phyloP scores from a whole-genome alignment of 257 asterid genomes.

The Coffea canephora region DNA sequence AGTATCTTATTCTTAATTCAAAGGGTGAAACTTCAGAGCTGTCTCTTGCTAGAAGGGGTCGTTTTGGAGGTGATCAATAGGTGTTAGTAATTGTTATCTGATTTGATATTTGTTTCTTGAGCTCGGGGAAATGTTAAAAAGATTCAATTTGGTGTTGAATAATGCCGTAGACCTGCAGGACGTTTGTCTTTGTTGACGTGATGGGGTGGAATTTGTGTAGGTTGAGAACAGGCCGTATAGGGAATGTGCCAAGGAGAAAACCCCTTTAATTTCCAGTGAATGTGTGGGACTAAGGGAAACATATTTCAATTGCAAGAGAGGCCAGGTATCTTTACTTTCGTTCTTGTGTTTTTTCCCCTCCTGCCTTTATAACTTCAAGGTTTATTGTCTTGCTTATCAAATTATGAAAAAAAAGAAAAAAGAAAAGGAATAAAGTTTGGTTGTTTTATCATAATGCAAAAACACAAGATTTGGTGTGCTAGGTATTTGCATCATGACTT shows the following conservation, averaged over 20 bases:
- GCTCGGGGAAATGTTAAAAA: neutral
- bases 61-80: neutral
- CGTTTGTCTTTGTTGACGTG: no score
- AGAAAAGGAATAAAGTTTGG: neutral
- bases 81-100: neutral
- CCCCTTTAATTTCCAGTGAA: slow-evolving; percentile 74
- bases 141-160: neutral
- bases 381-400: neutral
- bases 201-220: slow-evolving; percentile 32
- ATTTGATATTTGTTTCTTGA: neutral
- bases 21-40: neutral
- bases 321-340: slow-evolving; percentile 50
- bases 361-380: neutral
- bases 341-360: neutral
- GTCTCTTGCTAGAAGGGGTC: neutral
- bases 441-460: neutral
- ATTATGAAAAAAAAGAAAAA: neutral
- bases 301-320: slow-evolving; percentile 94
- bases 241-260: slow-evolving; percentile 76
- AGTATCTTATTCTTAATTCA: neutral
- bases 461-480: neutral
- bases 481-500: neutral
- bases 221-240: slow-evolving; percentile 72
- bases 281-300: slow-evolving; percentile 93
- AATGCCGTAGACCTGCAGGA: no score